Conservation (phyloP, 2,329 filamentous ascomycete genomes). For the Penicillium sp. region DNA sequence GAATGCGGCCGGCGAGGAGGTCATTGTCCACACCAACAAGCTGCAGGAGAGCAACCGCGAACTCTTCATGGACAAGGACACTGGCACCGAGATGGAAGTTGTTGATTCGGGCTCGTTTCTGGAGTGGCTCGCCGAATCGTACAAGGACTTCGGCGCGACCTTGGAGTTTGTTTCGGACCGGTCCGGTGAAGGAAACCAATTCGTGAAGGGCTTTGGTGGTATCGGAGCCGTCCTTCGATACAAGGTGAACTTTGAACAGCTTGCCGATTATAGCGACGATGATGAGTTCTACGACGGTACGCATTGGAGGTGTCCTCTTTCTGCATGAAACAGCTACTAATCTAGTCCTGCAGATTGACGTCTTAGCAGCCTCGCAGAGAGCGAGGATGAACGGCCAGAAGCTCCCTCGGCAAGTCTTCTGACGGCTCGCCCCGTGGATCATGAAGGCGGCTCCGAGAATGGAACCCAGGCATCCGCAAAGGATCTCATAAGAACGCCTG, state of each 20-base stretch:
- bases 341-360: conserved; percentile 63
- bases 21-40: conserved; percentile 83
- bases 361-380: conserved; percentile 74
- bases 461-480: conserved; percentile 30
- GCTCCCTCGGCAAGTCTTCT: conserved; percentile 48
- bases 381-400: conserved; percentile 76
- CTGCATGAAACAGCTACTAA: conserved; percentile 4
- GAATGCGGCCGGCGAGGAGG: conserved; percentile 64
- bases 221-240: conserved; percentile 96
- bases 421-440: conserved; percentile 48
- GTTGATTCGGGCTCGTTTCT: conserved; percentile 83
- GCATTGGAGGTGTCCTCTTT: conserved; percentile 2
- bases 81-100: conserved; percentile 95
- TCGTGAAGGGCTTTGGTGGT: conserved; percentile 98
- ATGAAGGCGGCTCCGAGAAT: conserved; percentile 32
- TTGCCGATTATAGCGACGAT: conserved; percentile 84
- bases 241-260: conserved; percentile 99
- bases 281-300: conserved; percentile 82
- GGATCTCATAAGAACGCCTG: conserved; percentile 26
- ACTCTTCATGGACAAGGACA: conserved; percentile 90
- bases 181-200: conserved; percentile 97
- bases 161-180: conserved; percentile 97
- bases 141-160: conserved; percentile 93
- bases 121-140: conserved; percentile 99
- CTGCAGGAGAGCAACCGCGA: conserved; percentile 71